phyloP scores from a whole-genome alignment of 2,329 filamentous ascomycete species.

The Cladorrhinum sp. region DNA sequence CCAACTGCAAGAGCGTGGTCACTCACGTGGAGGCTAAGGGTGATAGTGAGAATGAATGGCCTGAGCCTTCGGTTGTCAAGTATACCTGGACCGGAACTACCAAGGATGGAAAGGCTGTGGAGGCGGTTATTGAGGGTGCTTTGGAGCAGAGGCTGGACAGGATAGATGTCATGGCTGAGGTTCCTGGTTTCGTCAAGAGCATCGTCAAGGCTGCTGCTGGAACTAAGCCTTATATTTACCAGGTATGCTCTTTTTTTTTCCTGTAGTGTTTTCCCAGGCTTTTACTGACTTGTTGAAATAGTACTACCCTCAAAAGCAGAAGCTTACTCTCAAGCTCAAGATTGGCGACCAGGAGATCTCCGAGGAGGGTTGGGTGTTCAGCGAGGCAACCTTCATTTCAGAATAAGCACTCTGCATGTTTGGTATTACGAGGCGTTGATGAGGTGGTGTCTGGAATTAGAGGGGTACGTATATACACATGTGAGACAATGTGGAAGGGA shows the following conservation, averaged over 20 bases:
- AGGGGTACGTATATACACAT: constrained; percentile 2
- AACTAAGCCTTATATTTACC: constrained; percentile 97
- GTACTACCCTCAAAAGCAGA: constrained; percentile 65
- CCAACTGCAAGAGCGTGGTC: constrained; percentile 62
- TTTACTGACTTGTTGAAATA: constrained; percentile 39
- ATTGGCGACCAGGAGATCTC: constrained; percentile 73
- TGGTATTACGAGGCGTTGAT: not conserved
- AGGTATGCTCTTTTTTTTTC: constrained; percentile 52
- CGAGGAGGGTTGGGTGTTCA: constrained; percentile 77
- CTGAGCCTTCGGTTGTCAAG: constrained; percentile 72
- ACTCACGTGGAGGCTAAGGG: constrained; percentile 67
- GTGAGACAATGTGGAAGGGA: no score
- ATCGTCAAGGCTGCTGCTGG: constrained; percentile 86
- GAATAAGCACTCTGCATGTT: constrained; percentile 35
- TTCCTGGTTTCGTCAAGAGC: constrained; percentile 91
- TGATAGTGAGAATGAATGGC: constrained; percentile 83
- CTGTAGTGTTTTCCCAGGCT: not conserved
- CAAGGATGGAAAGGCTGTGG: constrained; percentile 70
- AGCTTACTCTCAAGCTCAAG: constrained; percentile 75
- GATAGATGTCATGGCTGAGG: constrained; percentile 94
- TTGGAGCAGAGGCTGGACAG: constrained; percentile 72
- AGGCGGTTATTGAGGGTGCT: constrained; percentile 65
- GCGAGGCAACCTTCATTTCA: constrained; percentile 95
- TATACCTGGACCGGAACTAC: constrained; percentile 76
- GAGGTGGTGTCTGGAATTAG: not conserved